Evolutionary conservation across 192 early-diverging fungal species (phyloP), one percentile per base, ranked within the genome.

Genomic region (Linnemannia schmuckeri): DNA sequence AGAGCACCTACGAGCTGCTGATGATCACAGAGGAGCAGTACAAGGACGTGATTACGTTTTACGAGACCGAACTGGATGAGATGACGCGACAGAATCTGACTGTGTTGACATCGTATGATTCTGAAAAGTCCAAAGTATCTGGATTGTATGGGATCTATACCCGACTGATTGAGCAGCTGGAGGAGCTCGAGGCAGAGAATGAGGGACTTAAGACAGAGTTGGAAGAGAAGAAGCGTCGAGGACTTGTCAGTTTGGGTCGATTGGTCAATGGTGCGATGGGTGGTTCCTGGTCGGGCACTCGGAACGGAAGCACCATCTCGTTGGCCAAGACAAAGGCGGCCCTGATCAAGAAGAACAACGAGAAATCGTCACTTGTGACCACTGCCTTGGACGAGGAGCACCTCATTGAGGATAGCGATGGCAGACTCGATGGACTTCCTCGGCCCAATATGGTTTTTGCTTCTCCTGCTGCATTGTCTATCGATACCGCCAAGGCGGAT

Each of bases 1-100:
- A 87, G 38, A 89, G 90, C 70, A 89, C 90, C 3, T 89, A 92
- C 47, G 90, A 89, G 33, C 84, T 92, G 52, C 80, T 92, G 72
- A 89, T 90, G 76, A 81, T 88, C 7, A 89, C 91, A 9, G 90
- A 91, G 30, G 82, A 83, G 35, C 79, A 83, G 75, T 83, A 78
- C 47, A 79, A 79, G 49, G 88, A 88, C 61, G 88, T 83, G 74
- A 81, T 85, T 74, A 81, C 82, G 4, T 85, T 82, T 22, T 88
- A 88, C 42, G 88, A 88, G 70, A 77, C 79, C 0, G 88, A 85
- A 57, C 33, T 91, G 72, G 38, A 88, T 49, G 86, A 83, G 33
- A 85, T 88, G 82, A 85, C 82, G 13, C 79, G 79, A 15, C 82
- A 83, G 54, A 89, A 88, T 71, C 35, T 87, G 82, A 72, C 76